Evolutionary conservation across 768 basidiomycete species (phyloP).

Genomic region (Tylopilus vinaceipallidus): DNA sequence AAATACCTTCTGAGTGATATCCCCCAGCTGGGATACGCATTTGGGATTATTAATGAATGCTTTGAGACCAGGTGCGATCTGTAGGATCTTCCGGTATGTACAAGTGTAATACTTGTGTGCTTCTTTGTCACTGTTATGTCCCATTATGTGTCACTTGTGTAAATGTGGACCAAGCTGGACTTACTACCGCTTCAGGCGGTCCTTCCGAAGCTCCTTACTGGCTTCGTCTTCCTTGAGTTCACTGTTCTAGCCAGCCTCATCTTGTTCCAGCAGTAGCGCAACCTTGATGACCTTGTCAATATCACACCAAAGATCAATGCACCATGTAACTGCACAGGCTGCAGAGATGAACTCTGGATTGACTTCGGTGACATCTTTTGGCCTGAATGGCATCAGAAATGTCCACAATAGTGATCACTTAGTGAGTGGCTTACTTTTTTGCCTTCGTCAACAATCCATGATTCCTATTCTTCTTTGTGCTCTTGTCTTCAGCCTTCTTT

Average conservation of each 20-base stretch:
- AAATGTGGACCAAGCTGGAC: background rate
- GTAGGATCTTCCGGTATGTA: background rate
- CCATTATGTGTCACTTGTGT: background rate
- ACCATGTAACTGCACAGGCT: background rate
- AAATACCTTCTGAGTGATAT: background rate
- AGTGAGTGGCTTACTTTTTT: too few relatives aligned
- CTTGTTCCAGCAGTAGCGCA: background rate
- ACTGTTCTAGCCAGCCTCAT: background rate
- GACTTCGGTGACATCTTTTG: too few relatives aligned
- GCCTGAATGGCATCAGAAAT: background rate
- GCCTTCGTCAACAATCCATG: too few relatives aligned
- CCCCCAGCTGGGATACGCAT: background rate
- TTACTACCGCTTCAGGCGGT: background rate
- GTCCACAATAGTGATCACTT: background rate
- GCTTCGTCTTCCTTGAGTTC: background rate
- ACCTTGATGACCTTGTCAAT: background rate
- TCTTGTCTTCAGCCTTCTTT: too few relatives aligned
- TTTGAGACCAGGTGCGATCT: background rate
- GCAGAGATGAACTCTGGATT: background rate
- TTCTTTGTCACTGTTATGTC: background rate
- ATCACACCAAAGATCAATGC: conserved; percentile 7
- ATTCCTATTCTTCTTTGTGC: too few relatives aligned
- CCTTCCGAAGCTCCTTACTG: background rate
- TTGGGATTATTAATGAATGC: background rate
- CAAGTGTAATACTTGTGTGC: background rate